Base-by-base conservation (phyloP, 1,284 basidiomycete species). In the Phellopilus nigrolimitatus region DNA sequence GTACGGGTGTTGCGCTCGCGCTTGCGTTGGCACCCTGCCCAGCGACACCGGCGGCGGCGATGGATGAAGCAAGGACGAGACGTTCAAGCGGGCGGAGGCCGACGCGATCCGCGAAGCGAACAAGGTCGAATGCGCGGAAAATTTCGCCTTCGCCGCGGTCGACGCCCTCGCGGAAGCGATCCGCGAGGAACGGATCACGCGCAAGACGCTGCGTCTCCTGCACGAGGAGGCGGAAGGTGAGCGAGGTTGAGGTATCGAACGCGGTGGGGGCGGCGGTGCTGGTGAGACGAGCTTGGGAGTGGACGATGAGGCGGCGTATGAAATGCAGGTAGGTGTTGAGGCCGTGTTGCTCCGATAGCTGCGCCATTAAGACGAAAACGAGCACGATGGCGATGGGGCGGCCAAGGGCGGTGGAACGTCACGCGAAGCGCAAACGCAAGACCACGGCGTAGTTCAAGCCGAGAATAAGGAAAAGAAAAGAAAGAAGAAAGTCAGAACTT, bases 261-360 rank as follows among this genome's bases (percentile, higher is more conserved):
- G 80, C 70, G 34, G 80, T 70, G 10, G 84, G 74, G 6, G 78
- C 70, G 42, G 77, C 70, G 25, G 76, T 68, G 27, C 80, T 72
- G 10, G 77, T 64, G 40, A 88, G 76, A 56, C 87, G 76, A 47
- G 79, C 71, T 68, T 87, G 84, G n/a, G 85, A 87, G 56, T 91
- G 87, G 41, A 87, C 81, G 62, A 95, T 90, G 66, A 95, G 85
- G 56, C 94, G 87, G 57, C 93, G 88, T 59, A 97, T 89, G 72
- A 95, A 95, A 70, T 97, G 92, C 56, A 93, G 80, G 71, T 97
- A 95, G 57, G 92, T 95, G 68, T 95, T 94, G 62, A 91, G 79
- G 51, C 92, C 91, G 78, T 97, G 91, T 66, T 91, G 88, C 64
- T 95, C 91, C 57, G 91, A 91, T 61, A 97, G 80, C 93, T 97